These are phyloP conservation scores for Fusarium poae DNA, from an alignment of 2,329 filamentous ascomycete genomes.

Conservation along the genomic window DNA sequence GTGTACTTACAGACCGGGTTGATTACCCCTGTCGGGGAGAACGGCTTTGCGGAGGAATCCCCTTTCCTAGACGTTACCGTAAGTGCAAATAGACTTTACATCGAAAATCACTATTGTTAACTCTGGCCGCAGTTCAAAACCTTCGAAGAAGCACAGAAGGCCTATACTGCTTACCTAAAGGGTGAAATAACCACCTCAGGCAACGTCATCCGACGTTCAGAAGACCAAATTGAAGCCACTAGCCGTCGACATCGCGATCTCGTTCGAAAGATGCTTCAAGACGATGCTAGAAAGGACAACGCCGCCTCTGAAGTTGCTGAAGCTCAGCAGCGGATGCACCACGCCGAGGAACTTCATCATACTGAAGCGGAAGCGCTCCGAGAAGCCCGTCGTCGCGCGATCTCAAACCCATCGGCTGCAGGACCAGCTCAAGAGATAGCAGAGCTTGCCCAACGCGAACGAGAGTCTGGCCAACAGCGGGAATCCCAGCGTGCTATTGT, in stretches of 20 bases:
- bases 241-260: background rate
- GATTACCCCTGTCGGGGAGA: background rate
- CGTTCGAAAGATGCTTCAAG: background rate
- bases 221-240: background rate
- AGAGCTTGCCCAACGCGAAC: background rate
- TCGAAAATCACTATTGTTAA: background rate
- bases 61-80: background rate
- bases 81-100: background rate
- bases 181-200: background rate
- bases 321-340: background rate
- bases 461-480: background rate
- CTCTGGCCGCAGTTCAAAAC: background rate
- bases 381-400: background rate
- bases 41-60: background rate
- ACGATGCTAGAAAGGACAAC: background rate
- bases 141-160: background rate
- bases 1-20: background rate
- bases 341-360: background rate
- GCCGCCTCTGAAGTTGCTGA: background rate
- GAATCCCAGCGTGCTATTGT: fast-evolving
- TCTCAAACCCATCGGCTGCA: background rate
- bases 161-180: background rate
- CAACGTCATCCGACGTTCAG: background rate
- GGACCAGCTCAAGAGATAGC: background rate
- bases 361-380: background rate